Conservation (phyloP, 257 asterid species). For the Solanum microdontum region DNA sequence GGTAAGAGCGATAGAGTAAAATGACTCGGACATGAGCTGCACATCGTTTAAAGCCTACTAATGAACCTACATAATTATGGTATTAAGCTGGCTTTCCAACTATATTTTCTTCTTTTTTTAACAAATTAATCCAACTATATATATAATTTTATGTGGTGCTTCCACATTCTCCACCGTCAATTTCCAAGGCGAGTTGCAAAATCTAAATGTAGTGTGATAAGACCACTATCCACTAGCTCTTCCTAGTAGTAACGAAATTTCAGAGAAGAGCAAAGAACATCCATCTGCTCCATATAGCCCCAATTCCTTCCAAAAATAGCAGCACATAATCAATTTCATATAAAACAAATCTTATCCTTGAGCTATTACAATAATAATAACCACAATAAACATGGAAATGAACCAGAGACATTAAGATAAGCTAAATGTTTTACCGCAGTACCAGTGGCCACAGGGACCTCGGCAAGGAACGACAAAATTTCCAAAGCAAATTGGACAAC, state of each 20-base stretch:
- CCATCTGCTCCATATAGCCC: background rate
- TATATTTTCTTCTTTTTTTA: background rate
- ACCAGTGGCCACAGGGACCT: constrained; percentile 79
- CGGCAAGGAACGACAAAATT: constrained; percentile 49
- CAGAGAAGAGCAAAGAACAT: background rate
- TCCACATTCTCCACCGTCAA: background rate
- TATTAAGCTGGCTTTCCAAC: background rate
- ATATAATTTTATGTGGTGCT: background rate
- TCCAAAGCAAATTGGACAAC: constrained; percentile 65
- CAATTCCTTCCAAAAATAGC: background rate
- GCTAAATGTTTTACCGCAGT: constrained; percentile 37
- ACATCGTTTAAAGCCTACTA: background rate
- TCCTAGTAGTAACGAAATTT: background rate
- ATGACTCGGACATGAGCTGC: background rate
- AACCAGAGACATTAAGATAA: background rate
- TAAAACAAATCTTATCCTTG: background rate
- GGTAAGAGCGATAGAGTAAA: background rate
- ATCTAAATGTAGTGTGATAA: background rate
- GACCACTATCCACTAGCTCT: background rate
- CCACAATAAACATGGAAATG: background rate
- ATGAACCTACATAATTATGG: background rate
- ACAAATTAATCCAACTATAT: background rate
- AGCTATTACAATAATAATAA: background rate
- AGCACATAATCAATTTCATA: background rate
- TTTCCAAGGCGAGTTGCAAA: background rate